Base-by-base conservation (phyloP, 2,329 filamentous ascomycete genomes). In the Helicocarpus griseus region DNA sequence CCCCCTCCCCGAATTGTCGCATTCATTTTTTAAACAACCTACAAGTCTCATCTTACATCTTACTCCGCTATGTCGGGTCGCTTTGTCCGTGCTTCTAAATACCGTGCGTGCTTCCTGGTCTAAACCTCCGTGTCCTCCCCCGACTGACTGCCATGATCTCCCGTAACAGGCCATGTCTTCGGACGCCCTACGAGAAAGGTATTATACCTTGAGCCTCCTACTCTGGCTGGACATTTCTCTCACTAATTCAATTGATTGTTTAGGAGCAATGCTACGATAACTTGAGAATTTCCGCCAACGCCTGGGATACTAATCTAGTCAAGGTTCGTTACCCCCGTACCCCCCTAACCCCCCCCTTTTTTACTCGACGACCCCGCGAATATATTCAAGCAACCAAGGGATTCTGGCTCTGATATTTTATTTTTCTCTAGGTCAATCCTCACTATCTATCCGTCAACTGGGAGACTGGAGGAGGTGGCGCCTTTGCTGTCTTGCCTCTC, bases 221-320 rank as follows among this genome's bases (percentile, higher is more conserved):
- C 13, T 29, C 9, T 11, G 22, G 19, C 7, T 26, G 31, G 22
- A 13, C 33, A 24, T 39, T 14, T 19, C 21, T 31, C 28, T 29
- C 22, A 21, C 13, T 17, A 13, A 8, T 24, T 35, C 3, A 33
- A 8, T 43, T 57, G 49, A 46, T 46, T 17, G 33, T 19, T 19
- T 53, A 83, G 81, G 93, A 98, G 71, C 87, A 88, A 80, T 96
- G 90, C 78, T 98, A 97, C 75, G 93, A 98, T 73, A 97, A 97
- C 72, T 77, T 98, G 61, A 88, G 89, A 69, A 89, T 98, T 72
- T 96, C 89, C 66, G 88, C 86, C 73, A 98, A 98, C 83, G 93
- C 93, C 51, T 98, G 93, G 93, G 93, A 98, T 72, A 96, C 90
- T 65, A 98, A 98, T 75, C 77, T 98, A 66, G 81, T 97, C 74